Evolutionary conservation across 768 basidiomycete genomes (phyloP).

Genomic region (Tricholoma sp.): DNA sequence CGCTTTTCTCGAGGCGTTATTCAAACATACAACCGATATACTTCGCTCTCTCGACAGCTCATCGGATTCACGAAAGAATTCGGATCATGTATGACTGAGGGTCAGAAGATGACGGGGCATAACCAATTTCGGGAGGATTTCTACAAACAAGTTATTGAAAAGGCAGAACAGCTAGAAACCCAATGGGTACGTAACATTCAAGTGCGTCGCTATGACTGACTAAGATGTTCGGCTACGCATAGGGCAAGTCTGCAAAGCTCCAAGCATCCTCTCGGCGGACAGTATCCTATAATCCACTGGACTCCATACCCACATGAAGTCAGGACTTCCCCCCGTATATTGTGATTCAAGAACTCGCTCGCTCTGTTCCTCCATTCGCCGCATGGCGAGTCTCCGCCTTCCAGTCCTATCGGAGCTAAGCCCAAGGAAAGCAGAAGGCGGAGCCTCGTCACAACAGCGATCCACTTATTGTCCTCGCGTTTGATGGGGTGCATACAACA

Average conservation of each 20-base stretch:
- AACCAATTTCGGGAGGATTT: neutral
- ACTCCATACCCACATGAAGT: neutral
- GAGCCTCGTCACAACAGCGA: neutral
- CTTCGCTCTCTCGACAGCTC: neutral
- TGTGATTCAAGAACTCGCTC: neutral
- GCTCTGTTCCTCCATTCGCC: neutral
- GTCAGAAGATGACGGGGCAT: neutral
- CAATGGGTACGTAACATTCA: neutral
- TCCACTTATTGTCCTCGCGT: neutral
- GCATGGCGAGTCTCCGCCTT: neutral
- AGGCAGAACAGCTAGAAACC: neutral
- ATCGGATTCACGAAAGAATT: neutral
- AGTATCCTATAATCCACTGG: neutral
- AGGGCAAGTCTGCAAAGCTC: neutral
- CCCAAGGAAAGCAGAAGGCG: neutral
- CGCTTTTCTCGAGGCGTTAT: neutral
- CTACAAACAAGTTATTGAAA: neutral
- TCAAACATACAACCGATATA: neutral
- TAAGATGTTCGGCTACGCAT: neutral
- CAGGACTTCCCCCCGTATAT: neutral
- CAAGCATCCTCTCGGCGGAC: neutral
- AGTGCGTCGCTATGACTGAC: neutral
- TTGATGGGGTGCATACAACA: neutral
- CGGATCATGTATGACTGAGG: constrained; percentile 1
- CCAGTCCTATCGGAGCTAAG: neutral